Conservation (phyloP, 148 eudicot genomes). For the Polygonum maritimum region DNA sequence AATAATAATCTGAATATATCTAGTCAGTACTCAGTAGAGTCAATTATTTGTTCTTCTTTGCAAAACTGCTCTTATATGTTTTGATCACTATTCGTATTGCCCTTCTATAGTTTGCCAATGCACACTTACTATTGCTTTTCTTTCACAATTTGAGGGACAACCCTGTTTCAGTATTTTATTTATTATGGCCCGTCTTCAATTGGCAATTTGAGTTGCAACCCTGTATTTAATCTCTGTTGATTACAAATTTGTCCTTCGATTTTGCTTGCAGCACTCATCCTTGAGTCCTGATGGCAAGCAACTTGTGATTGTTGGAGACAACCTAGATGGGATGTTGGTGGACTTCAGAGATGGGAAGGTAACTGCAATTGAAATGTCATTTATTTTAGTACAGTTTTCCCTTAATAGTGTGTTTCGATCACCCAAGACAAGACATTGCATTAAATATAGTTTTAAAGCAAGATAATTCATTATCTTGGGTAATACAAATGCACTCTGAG, state of each 20-base stretch:
- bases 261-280: slow-evolving; percentile 25
- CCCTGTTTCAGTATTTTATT: neutral
- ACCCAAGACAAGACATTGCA: too few relatives aligned
- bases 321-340: slow-evolving; percentile 22
- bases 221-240: neutral
- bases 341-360: slow-evolving; percentile 19
- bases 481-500: neutral
- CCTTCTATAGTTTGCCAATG: neutral
- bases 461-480: too few relatives aligned
- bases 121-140: neutral
- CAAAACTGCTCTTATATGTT: neutral
- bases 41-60: neutral
- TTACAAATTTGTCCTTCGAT: neutral
- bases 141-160: neutral
- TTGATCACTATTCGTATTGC: neutral
- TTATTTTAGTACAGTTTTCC: too few relatives aligned
- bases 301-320: slow-evolving; percentile 23
- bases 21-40: neutral
- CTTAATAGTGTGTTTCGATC: too few relatives aligned
- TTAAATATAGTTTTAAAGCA: too few relatives aligned
- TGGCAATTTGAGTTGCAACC: neutral
- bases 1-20: neutral
- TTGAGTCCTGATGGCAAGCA: slow-evolving; percentile 29
- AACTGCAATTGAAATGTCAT: neutral
- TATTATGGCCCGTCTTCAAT: neutral